Conservation (phyloP, 139 green algal genomes). For the Axilococcus clingmanii region DNA sequence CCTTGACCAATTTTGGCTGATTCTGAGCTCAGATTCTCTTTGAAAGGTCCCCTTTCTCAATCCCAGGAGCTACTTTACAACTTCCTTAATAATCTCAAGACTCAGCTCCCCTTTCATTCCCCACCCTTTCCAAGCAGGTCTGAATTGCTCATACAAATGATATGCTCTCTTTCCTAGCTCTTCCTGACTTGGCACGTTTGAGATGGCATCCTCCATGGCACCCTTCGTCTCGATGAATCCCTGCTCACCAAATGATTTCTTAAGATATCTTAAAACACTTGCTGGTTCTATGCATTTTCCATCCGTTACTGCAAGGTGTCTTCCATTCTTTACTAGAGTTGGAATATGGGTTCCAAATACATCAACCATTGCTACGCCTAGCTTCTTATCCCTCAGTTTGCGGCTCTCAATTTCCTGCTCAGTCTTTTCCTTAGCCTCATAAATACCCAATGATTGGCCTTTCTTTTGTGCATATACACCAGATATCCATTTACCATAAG, state of each 20-base stretch:
- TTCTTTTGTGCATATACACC: slow-evolving; percentile 31
- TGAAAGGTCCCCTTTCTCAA: no score
- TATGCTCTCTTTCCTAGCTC: slow-evolving; percentile 13
- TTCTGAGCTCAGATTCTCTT: no score
- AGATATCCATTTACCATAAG: slow-evolving; percentile 26
- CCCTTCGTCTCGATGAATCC: slow-evolving; percentile 1
- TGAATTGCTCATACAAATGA: slow-evolving; percentile 30
- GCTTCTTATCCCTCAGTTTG: slow-evolving; percentile 2
- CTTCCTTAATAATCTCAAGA: slow-evolving; percentile 13
- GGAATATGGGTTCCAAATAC: slow-evolving; percentile 25
- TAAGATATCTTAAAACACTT: slow-evolving; percentile 17
- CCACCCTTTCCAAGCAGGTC: slow-evolving; percentile 22
- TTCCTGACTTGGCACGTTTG: slow-evolving; percentile 8
- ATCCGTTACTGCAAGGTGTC: slow-evolving; percentile 1
- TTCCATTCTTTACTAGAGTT: background rate
- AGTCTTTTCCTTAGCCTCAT: slow-evolving; percentile 17
- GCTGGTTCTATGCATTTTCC: slow-evolving; percentile 14
- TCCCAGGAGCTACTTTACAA: no score
- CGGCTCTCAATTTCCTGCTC: slow-evolving; percentile 5
- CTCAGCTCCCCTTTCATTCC: slow-evolving; percentile 16
- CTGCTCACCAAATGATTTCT: slow-evolving; percentile 13
- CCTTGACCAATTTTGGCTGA: slow-evolving; percentile 1
- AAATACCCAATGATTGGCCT: slow-evolving; percentile 22
- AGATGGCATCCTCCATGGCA: slow-evolving; percentile 18
- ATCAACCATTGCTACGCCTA: slow-evolving; percentile 16